A percentile compares a stretch with the other conserved stretches of the same genome.
Evolutionary conservation across 257 asterid species (phyloP).

Genomic region (Primulina eburnea): DNA sequence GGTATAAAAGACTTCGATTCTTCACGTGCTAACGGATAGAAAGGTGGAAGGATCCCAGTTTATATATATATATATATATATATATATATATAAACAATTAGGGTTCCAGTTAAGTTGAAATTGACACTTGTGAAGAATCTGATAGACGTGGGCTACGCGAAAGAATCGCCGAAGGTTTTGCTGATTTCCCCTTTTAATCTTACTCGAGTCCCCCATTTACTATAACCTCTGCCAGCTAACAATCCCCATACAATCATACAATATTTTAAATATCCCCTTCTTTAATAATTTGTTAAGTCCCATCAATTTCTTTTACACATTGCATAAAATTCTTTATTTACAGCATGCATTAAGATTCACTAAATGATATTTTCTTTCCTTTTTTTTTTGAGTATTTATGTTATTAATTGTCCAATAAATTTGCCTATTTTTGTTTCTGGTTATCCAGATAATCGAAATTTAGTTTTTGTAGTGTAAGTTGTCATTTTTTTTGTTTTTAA

Average conservation of each 20-base stretch:
- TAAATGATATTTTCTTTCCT: neutral
- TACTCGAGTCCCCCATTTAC: conserved; percentile 21
- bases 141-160: conserved; percentile 70
- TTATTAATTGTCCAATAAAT: too few relatives aligned
- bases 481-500: too few relatives aligned
- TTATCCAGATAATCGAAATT: too few relatives aligned
- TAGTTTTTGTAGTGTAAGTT: too few relatives aligned
- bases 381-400: too few relatives aligned
- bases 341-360: neutral
- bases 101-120: neutral
- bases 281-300: conserved; percentile 14
- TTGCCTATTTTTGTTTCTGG: too few relatives aligned
- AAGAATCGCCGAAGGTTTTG: conserved; percentile 61
- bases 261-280: neutral
- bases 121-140: conserved; percentile 37
- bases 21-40: neutral
- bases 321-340: conserved; percentile 7
- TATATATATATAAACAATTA: neutral
- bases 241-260: conserved; percentile 39
- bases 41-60: neutral
- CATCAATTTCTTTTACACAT: conserved; percentile 16
- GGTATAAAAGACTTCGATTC: too few relatives aligned
- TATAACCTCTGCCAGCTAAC: conserved; percentile 61
- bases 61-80: too few relatives aligned
- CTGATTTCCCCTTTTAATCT: conserved; percentile 31